A percentile compares a stretch with the other conserved stretches of the same genome.
These are phyloP conservation scores for Chlorella vulgaris DNA, from an alignment of 139 green algal genomes.

Conservation along the genomic window DNA sequence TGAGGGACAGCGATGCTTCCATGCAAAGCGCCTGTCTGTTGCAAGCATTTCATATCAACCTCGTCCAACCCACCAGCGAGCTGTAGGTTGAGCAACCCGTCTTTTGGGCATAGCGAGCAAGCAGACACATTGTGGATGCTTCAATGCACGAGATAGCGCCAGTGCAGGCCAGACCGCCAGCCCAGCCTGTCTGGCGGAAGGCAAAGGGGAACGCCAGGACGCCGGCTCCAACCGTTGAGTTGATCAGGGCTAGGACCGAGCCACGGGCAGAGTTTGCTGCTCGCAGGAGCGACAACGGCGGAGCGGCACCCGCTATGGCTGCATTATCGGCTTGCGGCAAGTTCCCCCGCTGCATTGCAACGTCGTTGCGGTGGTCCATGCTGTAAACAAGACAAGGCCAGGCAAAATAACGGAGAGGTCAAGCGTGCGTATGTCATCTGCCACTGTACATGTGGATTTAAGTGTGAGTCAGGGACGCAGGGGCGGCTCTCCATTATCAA, in stretches of 20 bases:
- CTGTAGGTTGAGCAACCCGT: constrained; percentile 52
- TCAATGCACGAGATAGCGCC: constrained; percentile 49
- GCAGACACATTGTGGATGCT: constrained; percentile 76
- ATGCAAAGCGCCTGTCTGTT: no score
- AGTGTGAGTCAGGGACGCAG: no score
- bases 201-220: constrained; percentile 54
- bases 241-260: constrained; percentile 57
- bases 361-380: no score
- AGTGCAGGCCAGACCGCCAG: constrained; percentile 57
- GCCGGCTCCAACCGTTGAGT: constrained; percentile 69
- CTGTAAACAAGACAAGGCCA: no score
- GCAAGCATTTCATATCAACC: no score
- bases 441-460: no score
- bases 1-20: no score
- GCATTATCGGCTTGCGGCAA: no score
- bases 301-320: neutral
- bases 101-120: constrained; percentile 54
- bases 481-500: no score
- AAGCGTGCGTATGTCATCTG: no score
- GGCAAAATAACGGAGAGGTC: no score
- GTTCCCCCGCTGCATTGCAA: no score
- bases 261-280: neutral
- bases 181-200: constrained; percentile 48
- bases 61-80: neutral
- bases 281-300: neutral